Evolutionary conservation across 495 filamentous ascomycete genomes (phyloP).

Genomic region (Neurospora africana): DNA sequence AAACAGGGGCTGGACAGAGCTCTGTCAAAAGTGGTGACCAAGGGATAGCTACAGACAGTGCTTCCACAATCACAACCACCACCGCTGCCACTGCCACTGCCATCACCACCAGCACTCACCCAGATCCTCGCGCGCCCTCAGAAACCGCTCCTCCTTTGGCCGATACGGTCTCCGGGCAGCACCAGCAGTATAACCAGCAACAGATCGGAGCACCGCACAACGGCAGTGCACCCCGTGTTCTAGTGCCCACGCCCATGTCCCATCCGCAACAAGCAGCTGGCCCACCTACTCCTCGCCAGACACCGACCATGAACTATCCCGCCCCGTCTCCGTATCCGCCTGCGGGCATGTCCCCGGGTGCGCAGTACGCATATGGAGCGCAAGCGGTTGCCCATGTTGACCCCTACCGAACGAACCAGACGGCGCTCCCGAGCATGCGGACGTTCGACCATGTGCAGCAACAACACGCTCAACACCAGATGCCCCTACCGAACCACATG

Average conservation of each 20-base stretch:
- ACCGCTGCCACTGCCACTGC: background rate
- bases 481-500: conserved; percentile 28
- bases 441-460: conserved; percentile 41
- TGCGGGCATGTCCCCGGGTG: conserved; percentile 38
- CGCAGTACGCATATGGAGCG: conserved; percentile 42
- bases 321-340: conserved; percentile 44
- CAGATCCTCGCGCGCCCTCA: background rate
- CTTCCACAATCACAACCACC: conserved; percentile 7
- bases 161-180: background rate
- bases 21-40: conserved; percentile 8
- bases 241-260: conserved; percentile 32
- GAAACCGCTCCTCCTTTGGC: background rate
- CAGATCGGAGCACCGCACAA: conserved; percentile 6
- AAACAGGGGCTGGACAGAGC: conserved; percentile 6
- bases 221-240: conserved; percentile 5
- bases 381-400: conserved; percentile 21
- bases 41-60: conserved; percentile 8
- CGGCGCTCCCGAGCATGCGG: conserved; percentile 59
- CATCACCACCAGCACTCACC: background rate
- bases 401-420: conserved; percentile 27
- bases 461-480: conserved; percentile 30
- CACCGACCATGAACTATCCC: conserved; percentile 39
- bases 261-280: conserved; percentile 34
- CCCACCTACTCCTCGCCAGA: conserved; percentile 28
- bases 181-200: background rate